Evolutionary conservation across 2,329 filamentous ascomycete genomes (phyloP).

Genomic region (Hypoxylon sp.): DNA sequence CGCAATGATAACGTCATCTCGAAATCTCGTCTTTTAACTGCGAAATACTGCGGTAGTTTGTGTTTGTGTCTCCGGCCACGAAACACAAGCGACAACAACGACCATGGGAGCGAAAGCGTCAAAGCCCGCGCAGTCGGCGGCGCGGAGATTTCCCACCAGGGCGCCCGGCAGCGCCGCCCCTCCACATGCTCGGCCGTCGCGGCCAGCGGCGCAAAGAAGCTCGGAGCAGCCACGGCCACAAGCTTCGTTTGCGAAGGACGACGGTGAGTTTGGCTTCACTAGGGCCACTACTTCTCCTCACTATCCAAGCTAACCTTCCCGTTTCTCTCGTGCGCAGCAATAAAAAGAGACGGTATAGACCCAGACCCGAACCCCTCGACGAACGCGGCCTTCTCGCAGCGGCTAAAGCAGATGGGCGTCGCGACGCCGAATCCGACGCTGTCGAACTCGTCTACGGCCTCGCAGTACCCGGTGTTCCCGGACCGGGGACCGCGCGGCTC

Average conservation of each 20-base stretch:
- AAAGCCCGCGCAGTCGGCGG: slow-evolving; percentile 56
- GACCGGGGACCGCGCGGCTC: slow-evolving; percentile 31
- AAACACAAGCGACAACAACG: slow-evolving; percentile 2
- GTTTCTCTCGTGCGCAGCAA: slow-evolving; percentile 49
- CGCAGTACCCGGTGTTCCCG: slow-evolving; percentile 22
- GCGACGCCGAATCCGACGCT: slow-evolving; percentile 66
- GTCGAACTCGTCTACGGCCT: slow-evolving; percentile 63
- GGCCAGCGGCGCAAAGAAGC: slow-evolving; percentile 19
- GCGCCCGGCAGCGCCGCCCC: slow-evolving; percentile 49
- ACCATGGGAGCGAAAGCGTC: slow-evolving; percentile 61
- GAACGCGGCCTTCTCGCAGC: slow-evolving; percentile 61
- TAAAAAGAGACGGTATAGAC: slow-evolving; percentile 55
- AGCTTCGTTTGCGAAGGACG: slow-evolving; percentile 49
- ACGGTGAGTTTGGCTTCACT: slow-evolving; percentile 46
- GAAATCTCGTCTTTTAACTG: slow-evolving; percentile 10
- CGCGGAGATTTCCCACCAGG: slow-evolving; percentile 60
- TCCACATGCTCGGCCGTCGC: slow-evolving; percentile 36
- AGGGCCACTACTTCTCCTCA: not conserved
- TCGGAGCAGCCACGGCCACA: slow-evolving; percentile 18
- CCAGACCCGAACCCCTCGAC: slow-evolving; percentile 54
- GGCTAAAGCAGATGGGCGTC: slow-evolving; percentile 66
- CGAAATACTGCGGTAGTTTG: not conserved
- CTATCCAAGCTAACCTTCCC: slow-evolving; percentile 12
- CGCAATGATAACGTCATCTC: slow-evolving; percentile 43
- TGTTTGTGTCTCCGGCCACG: not conserved